Percentiles rank a stretch among this genome's conserved stretches.
Conservation (phyloP, 2,329 filamentous ascomycete species). For the Microcyclosporella mali region DNA sequence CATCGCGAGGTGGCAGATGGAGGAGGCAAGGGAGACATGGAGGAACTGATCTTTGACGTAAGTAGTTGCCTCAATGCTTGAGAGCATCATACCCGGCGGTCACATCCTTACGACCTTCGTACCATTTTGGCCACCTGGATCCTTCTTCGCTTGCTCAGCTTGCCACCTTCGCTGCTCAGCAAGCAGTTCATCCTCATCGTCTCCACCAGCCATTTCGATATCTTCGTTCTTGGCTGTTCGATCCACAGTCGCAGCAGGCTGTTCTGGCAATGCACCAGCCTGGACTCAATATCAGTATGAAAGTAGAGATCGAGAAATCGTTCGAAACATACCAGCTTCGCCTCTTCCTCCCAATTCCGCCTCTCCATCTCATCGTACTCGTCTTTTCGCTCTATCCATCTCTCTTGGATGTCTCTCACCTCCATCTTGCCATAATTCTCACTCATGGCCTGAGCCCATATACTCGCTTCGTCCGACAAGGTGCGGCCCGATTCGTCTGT, state of each 20-base stretch:
- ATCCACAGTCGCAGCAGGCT: slow-evolving; percentile 19
- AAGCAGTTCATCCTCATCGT: slow-evolving; percentile 26
- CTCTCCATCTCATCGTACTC: slow-evolving; percentile 77
- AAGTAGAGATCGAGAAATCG: neutral
- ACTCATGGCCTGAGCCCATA: slow-evolving; percentile 96
- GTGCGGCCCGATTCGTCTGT: slow-evolving; percentile 62
- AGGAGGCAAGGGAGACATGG: neutral
- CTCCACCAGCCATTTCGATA: slow-evolving; percentile 13
- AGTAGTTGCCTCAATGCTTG: no score
- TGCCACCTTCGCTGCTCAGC: slow-evolving; percentile 28
- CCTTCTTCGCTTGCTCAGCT: slow-evolving; percentile 16
- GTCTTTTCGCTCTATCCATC: slow-evolving; percentile 88
- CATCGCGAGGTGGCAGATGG: no score
- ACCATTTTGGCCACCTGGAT: slow-evolving; percentile 3
- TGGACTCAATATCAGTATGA: neutral
- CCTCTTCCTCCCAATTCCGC: slow-evolving; percentile 69
- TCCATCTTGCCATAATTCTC: slow-evolving; percentile 64
- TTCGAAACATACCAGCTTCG: slow-evolving; percentile 32
- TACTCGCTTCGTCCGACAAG: slow-evolving; percentile 44
- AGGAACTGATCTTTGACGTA: no score
- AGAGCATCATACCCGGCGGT: neutral
- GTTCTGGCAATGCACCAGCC: slow-evolving; percentile 25
- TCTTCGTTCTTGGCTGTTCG: slow-evolving; percentile 20
- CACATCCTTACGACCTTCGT: slow-evolving; percentile 21
- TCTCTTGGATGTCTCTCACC: slow-evolving; percentile 83